A percentile compares a stretch with the other conserved stretches of the same genome.
Conservation (phyloP, 805 yeast species). For the Ogataea haglerorum region DNA sequence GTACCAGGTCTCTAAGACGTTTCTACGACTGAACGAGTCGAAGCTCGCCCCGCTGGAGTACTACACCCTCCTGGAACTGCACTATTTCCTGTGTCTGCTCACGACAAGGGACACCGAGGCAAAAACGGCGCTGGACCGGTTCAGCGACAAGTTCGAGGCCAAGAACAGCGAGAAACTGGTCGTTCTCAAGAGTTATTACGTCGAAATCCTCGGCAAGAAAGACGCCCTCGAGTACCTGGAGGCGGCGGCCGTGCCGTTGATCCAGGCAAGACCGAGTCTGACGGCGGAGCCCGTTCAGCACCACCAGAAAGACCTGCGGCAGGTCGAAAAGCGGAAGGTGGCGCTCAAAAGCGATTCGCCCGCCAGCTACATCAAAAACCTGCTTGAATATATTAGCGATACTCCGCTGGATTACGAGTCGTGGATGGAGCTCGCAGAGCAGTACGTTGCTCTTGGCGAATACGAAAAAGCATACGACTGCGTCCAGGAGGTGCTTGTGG, state of each 20-base stretch:
- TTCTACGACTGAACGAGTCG: conserved; percentile 26
- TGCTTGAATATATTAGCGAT: conserved; percentile 53
- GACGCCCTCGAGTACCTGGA: conserved; percentile 36
- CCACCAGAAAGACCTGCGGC: conserved; percentile 25
- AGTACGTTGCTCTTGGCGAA: conserved; percentile 59
- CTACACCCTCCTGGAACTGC: conserved; percentile 63
- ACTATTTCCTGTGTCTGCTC: conserved; percentile 61
- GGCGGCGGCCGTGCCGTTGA: conserved; percentile 14
- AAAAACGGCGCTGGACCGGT: conserved; percentile 54
- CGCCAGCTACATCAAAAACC: conserved; percentile 49
- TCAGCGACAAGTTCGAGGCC: conserved; percentile 63
- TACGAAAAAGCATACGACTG: conserved; percentile 65
- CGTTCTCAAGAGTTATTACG: conserved; percentile 50
- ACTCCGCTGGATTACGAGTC: conserved; percentile 73
- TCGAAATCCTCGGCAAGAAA: conserved; percentile 50
- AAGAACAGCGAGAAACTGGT: conserved; percentile 52
- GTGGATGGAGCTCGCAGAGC: conserved; percentile 73
- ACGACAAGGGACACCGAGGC: conserved; percentile 73
- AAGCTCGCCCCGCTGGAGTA: conserved; percentile 41
- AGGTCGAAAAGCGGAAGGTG: conserved; percentile 19
- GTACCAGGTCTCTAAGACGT: conserved; percentile 39
- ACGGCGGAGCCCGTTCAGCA: conserved; percentile 26
- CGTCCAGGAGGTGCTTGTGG: conserved; percentile 65
- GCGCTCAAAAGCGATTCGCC: conserved; percentile 24
- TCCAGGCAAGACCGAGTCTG: conserved; percentile 21